Conservation (phyloP, 192 early-diverging fungal species). For the Geranomyces variabilis region DNA sequence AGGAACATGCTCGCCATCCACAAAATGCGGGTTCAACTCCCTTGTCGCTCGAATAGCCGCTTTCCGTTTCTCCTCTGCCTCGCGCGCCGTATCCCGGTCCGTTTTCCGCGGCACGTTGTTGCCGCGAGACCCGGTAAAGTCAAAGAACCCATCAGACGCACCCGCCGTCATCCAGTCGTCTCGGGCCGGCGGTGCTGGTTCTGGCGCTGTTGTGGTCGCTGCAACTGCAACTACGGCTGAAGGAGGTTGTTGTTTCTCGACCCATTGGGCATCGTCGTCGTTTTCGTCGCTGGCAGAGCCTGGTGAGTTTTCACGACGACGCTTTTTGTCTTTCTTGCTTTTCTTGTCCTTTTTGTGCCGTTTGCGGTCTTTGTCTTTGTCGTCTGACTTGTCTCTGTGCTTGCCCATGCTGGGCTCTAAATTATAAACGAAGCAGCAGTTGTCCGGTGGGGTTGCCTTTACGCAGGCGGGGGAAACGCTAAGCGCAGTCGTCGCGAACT, state of each 20-base stretch:
- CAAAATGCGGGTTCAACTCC: slow-evolving; percentile 49
- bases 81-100: slow-evolving; percentile 29
- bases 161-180: slow-evolving; percentile 41
- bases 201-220: slow-evolving; percentile 13
- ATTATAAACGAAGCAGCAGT: no score
- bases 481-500: no score
- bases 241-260: slow-evolving; percentile 31
- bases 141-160: slow-evolving; percentile 11
- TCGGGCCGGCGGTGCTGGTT: slow-evolving; percentile 12
- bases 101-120: slow-evolving; percentile 10
- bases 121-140: slow-evolving; percentile 10
- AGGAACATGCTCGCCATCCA: slow-evolving; percentile 25
- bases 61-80: slow-evolving; percentile 22
- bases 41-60: slow-evolving; percentile 36
- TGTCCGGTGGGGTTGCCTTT: no score
- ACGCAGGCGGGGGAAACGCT: no score
- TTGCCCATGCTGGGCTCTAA: slow-evolving; percentile 21
- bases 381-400: slow-evolving; percentile 25
- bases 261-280: slow-evolving; percentile 36
- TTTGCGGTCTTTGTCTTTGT: slow-evolving; percentile 21
- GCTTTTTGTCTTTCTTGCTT: slow-evolving; percentile 40
- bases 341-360: slow-evolving; percentile 40
- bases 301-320: background rate
- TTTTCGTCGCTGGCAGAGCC: slow-evolving; percentile 3
- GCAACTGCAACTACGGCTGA: background rate